Evolutionary conservation across 805 yeast genomes (phyloP).

Genomic region (Millerago galiae): DNA sequence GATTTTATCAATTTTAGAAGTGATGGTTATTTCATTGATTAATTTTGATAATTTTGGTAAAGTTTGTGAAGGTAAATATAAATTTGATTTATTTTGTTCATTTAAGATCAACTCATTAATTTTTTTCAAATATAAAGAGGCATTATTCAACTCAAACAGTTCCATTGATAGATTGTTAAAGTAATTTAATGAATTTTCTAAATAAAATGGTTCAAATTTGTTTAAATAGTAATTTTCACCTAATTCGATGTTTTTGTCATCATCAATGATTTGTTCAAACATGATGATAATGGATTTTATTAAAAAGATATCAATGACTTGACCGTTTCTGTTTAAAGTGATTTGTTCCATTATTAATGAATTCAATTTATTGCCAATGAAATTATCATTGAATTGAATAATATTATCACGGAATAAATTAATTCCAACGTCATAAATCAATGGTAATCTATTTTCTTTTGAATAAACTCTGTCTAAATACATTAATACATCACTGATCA

Average conservation of each 20-base stretch:
- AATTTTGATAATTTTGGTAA: constrained; percentile 46
- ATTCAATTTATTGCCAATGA: constrained; percentile 46
- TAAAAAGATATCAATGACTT: constrained; percentile 48
- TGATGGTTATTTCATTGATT: constrained; percentile 54
- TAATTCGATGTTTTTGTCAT: constrained; percentile 26
- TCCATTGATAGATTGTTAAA: constrained; percentile 44
- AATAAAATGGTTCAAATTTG: constrained; percentile 60
- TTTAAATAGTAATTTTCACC: constrained; percentile 58
- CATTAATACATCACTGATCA: constrained; percentile 79
- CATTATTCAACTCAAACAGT: constrained; percentile 37
- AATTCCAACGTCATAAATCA: constrained; percentile 70
- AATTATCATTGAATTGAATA: constrained; percentile 41
- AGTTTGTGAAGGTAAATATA: constrained; percentile 50
- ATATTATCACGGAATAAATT: constrained; percentile 57
- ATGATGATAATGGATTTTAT: constrained; percentile 59
- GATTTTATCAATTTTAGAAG: constrained; percentile 49
- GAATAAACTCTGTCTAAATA: constrained; percentile 83
- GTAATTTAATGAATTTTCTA: constrained; percentile 48
- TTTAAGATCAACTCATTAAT: constrained; percentile 48
- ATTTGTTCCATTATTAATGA: constrained; percentile 48
- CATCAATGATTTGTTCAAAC: constrained; percentile 61
- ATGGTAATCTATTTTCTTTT: constrained; percentile 54
- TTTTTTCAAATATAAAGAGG: constrained; percentile 48
- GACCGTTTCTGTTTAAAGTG: constrained; percentile 48
- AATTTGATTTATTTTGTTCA: constrained; percentile 51